These are phyloP conservation scores for Boletus reticulatus DNA, from an alignment of 768 basidiomycete species.

Conservation along the genomic window DNA sequence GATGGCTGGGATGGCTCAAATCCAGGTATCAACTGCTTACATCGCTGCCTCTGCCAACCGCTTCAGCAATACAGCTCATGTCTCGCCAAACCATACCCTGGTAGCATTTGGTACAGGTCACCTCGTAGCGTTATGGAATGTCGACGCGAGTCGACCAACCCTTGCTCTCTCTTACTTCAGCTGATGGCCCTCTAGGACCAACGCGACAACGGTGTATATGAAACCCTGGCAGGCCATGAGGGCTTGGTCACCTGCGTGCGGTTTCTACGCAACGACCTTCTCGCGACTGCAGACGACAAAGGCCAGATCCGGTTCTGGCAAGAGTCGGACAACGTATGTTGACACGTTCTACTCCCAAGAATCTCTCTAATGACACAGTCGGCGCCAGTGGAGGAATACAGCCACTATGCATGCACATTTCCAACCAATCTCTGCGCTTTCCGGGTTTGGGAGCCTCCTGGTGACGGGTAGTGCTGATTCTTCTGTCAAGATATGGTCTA, in stretches of 20 bases:
- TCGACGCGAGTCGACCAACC: constrained; percentile 38
- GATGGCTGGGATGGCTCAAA: constrained; percentile 6
- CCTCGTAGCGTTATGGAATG: constrained; percentile 59
- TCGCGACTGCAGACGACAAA: constrained; percentile 75
- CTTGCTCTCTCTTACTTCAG: background rate
- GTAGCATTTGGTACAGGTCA: constrained; percentile 59
- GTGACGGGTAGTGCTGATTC: constrained; percentile 86
- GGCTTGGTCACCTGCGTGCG: constrained; percentile 75
- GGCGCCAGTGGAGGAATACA: constrained; percentile 54
- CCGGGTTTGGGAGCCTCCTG: constrained; percentile 45
- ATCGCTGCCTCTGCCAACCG: constrained; percentile 50
- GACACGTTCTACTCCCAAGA: background rate
- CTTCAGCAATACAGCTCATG: constrained; percentile 38
- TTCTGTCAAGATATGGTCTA: constrained; percentile 70
- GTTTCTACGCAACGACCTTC: constrained; percentile 49
- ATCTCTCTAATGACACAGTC: constrained; percentile 12
- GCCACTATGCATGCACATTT: constrained; percentile 56
- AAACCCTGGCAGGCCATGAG: constrained; percentile 75
- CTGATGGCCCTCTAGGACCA: constrained; percentile 39
- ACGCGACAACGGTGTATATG: constrained; percentile 51
- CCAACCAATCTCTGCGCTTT: constrained; percentile 68
- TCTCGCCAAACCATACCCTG: constrained; percentile 31
- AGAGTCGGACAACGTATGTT: constrained; percentile 27
- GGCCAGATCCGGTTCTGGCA: constrained; percentile 70
- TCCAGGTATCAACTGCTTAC: constrained; percentile 33